Evolutionary conservation across 202 grass and related monocot species (phyloP), one percentile per base, ranked within the genome.

Genomic region (Zizania palustris): DNA sequence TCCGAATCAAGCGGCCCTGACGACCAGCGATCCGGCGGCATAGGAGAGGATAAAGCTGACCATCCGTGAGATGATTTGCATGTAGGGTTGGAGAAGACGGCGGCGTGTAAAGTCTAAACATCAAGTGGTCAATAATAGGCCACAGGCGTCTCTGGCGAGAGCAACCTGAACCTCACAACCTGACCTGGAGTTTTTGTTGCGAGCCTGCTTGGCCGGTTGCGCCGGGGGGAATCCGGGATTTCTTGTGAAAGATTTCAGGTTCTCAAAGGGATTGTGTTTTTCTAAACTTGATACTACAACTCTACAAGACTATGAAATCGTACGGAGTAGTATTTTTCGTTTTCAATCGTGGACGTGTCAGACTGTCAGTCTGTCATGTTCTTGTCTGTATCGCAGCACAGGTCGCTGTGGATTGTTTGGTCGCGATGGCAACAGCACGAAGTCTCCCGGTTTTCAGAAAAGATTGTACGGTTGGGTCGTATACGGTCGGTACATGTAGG

Each of bases 151-250:
- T 5, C 19, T 5, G n/a, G 21, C n/a, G 70, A 55, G 76, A 75
- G 78, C 42, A 42, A 50, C 66, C 1, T 56, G 62, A 55, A 55
- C 21, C 69, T 8, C 57, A 56, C 28, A 55, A 55, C 21, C 69
- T 8, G 66, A 56, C 28, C 65, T 59, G 60, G 66, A 36, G 50
- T 71, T 82, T 82, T 75, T 75, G 78, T 76, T 22, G 49, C 66
- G 66, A 71, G 58, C 15, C 49, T 0, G 65, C 18, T 77, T 86
- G 78, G 84, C 72, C 50, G 41, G 78, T 82, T 77, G 84, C 66
- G 78, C 35, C 65, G 13, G 57, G 33, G 6, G 84, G 77, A 69
- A 82, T 86, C 19, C 73, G 18, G 79, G 85, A 87, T 87, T 64
- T 67, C 35, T 22, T 87, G 79, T 49, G 84, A 20, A 64, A 9